phyloP scores from a whole-genome alignment of 2,329 filamentous ascomycete genomes.

The Diaporthe aspalathi region DNA sequence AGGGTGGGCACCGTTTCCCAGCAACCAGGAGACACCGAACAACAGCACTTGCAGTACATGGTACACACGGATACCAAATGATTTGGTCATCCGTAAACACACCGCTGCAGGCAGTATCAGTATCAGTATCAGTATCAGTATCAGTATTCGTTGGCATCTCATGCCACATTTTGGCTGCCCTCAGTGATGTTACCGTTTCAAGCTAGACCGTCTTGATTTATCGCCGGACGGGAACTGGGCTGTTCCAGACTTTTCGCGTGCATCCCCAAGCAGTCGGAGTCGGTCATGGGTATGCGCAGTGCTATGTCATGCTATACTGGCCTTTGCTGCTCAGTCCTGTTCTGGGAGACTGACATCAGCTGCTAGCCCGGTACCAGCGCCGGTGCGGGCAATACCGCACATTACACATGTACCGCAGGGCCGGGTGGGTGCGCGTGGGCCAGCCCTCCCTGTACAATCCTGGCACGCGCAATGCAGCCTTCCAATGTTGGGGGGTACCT shows the following conservation, averaged over 20 bases:
- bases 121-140: no score
- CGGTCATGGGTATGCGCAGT: no score
- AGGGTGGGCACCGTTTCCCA: constrained; percentile 22
- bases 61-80: background rate
- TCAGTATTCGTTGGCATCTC: background rate
- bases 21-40: constrained; percentile 12
- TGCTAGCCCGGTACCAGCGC: background rate
- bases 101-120: background rate
- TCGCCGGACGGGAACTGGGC: no score
- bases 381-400: background rate
- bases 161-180: no score
- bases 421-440: background rate
- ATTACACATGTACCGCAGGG: background rate
- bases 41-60: no score
- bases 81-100: background rate
- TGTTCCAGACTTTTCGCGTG: no score
- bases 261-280: no score
- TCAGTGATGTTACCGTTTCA: constrained; percentile 12
- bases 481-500: constrained; percentile 24
- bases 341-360: constrained; percentile 10
- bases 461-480: constrained; percentile 26
- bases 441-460: constrained; percentile 15
- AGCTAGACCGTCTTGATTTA: constrained; percentile 14
- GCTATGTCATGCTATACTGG: no score
- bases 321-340: background rate